Percentiles rank a stretch among this genome's conserved stretches.
Conservation (phyloP, 257 asterid genomes). For the Fraxinus excelsior region DNA sequence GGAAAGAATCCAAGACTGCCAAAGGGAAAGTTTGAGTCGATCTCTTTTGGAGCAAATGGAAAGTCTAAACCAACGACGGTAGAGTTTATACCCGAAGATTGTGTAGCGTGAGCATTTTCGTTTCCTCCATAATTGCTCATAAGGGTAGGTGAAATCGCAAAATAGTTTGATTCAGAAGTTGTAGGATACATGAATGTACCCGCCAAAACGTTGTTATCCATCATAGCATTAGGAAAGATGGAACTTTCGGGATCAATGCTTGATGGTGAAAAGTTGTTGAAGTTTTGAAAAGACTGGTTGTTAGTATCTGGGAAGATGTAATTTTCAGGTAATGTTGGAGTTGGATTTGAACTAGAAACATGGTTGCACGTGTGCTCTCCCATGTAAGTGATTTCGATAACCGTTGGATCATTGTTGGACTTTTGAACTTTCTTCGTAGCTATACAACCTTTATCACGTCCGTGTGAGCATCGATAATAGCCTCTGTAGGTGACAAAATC, state of each 20-base stretch:
- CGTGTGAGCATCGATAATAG: slow-evolving; percentile 50
- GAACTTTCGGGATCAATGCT: too few relatives aligned
- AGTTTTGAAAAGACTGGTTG: too few relatives aligned
- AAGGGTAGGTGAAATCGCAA: slow-evolving; percentile 24
- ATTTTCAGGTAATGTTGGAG: slow-evolving; percentile 20
- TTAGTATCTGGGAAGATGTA: slow-evolving; percentile 5
- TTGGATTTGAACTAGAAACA: slow-evolving; percentile 11
- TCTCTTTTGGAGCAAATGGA: slow-evolving; percentile 41
- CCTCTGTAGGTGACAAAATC: slow-evolving; percentile 30
- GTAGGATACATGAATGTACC: slow-evolving; percentile 25
- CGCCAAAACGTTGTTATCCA: slow-evolving; percentile 24
- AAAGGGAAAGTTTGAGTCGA: slow-evolving; percentile 43
- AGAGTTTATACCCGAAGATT: slow-evolving; percentile 39
- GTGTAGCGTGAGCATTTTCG: slow-evolving; percentile 25
- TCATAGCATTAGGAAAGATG: neutral
- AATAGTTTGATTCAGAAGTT: slow-evolving; percentile 28
- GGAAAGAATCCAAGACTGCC: slow-evolving; percentile 11
- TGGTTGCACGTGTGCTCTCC: slow-evolving; percentile 45
- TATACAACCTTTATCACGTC: slow-evolving; percentile 38
- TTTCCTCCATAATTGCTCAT: slow-evolving; percentile 24
- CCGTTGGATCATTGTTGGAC: slow-evolving; percentile 43
- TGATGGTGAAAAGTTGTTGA: too few relatives aligned
- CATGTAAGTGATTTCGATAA: slow-evolving; percentile 36
- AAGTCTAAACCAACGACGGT: slow-evolving; percentile 27
- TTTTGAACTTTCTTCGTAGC: slow-evolving; percentile 54